Conservation (phyloP, 345 rosid species). For the Syzygium oleosum region DNA sequence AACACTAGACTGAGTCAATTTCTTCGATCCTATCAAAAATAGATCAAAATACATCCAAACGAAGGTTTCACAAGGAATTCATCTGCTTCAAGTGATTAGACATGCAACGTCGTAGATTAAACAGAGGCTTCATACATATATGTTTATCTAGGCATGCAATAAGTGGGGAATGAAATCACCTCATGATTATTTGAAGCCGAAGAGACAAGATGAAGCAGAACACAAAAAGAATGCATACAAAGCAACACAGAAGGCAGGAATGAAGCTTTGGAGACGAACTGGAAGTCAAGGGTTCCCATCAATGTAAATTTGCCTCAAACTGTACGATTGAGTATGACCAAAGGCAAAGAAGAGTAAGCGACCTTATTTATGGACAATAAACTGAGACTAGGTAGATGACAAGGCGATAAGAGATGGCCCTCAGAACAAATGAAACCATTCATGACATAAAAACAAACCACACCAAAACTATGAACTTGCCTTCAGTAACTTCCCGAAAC, state of each 20-base stretch:
- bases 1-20: background rate
- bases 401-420: background rate
- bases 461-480: background rate
- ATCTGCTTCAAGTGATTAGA: background rate
- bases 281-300: background rate
- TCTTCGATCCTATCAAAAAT: background rate
- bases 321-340: background rate
- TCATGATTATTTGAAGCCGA: background rate
- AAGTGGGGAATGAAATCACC: background rate
- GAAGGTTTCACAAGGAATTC: background rate
- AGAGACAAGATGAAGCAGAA: background rate
- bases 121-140: background rate
- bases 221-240: background rate
- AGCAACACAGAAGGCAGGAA: background rate
- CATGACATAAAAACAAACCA: background rate
- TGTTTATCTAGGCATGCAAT: background rate
- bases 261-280: background rate
- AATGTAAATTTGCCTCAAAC: background rate
- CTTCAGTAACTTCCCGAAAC: background rate
- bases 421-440: background rate
- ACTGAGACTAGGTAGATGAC: background rate
- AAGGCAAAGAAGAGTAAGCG: background rate
- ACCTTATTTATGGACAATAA: background rate
- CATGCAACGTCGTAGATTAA: background rate
- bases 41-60: background rate